phyloP scores from a whole-genome alignment of 805 yeast species.

The Saccharomycopsis microspora region DNA sequence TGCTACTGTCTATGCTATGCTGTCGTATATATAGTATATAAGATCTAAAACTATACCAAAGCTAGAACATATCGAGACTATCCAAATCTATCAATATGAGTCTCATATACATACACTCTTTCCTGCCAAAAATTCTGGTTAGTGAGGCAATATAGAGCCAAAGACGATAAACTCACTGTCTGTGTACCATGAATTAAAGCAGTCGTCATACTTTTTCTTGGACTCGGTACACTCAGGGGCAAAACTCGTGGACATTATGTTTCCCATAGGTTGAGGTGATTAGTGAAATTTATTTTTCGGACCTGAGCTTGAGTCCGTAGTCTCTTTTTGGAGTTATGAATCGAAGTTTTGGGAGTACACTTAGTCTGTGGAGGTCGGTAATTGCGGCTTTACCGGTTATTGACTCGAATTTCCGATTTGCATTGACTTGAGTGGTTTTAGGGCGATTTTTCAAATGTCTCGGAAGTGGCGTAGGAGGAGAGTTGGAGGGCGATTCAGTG shows the following conservation, averaged over 20 bases:
- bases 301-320: not conserved
- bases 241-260: constrained; percentile 72
- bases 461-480: no score
- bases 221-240: constrained; percentile 94
- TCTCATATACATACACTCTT: constrained; percentile 27
- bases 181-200: constrained; percentile 92
- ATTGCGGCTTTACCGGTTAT: not conserved
- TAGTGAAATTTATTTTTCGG: not conserved
- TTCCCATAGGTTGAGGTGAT: constrained; percentile 39
- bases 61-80: no score
- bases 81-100: no score
- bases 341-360: not conserved
- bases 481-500: no score
- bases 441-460: no score
- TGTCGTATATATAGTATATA: no score
- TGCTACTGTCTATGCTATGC: no score
- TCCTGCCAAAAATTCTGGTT: constrained; percentile 31
- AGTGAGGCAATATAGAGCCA: not conserved
- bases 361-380: not conserved
- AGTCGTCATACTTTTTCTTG: constrained; percentile 79
- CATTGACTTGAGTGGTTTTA: not conserved
- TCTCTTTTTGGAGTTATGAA: not conserved
- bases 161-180: constrained; percentile 38
- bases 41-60: no score
- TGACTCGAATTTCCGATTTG: not conserved